Percentiles rank a stretch among this genome's conserved stretches.
Conservation (phyloP, 2,329 filamentous ascomycete species). For the Bipolaris cookei region DNA sequence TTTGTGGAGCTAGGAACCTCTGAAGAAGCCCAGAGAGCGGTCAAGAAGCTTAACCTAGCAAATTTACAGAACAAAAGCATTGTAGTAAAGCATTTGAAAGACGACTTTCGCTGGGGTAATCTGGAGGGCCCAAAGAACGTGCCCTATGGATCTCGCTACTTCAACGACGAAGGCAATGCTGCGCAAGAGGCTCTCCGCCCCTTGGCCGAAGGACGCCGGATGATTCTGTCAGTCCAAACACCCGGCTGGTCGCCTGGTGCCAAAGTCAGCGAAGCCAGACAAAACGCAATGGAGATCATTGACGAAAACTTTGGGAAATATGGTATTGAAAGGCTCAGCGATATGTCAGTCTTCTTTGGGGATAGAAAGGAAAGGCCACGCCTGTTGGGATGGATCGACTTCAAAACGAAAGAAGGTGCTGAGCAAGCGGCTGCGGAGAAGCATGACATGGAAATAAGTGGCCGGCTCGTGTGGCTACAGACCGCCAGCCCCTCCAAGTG, state of each 20-base stretch:
- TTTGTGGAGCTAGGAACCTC: conserved; percentile 26
- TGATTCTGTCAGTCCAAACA: conserved; percentile 21
- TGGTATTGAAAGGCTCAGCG: conserved; percentile 26
- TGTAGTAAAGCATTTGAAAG: conserved; percentile 6
- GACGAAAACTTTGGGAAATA: conserved; percentile 19
- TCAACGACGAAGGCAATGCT: conserved; percentile 16
- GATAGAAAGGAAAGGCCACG: conserved; percentile 12
- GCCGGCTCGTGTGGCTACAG: conserved; percentile 13
- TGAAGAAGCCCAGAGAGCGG: conserved; percentile 24
- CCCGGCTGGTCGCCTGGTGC: conserved; percentile 26
- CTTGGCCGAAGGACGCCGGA: conserved; percentile 30
- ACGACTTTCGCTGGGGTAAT: conserved; percentile 19
- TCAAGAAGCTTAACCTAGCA: conserved; percentile 11
- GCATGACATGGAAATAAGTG: conserved; percentile 24
- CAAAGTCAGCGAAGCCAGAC: not conserved
- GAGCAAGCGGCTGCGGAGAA: conserved; percentile 23
- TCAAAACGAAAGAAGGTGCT: conserved; percentile 32
- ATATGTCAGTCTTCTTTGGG: conserved; percentile 14
- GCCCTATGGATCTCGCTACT: conserved; percentile 1
- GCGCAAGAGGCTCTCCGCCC: conserved; percentile 18
- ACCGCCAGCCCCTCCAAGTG: conserved; percentile 1
- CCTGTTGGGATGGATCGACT: conserved; percentile 30
- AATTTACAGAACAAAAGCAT: conserved; percentile 3
- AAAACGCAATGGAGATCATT: conserved; percentile 11
- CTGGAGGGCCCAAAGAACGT: not conserved